phyloP scores from a whole-genome alignment of 2,329 filamentous ascomycete species.

The Sarocladium brachiariae region DNA sequence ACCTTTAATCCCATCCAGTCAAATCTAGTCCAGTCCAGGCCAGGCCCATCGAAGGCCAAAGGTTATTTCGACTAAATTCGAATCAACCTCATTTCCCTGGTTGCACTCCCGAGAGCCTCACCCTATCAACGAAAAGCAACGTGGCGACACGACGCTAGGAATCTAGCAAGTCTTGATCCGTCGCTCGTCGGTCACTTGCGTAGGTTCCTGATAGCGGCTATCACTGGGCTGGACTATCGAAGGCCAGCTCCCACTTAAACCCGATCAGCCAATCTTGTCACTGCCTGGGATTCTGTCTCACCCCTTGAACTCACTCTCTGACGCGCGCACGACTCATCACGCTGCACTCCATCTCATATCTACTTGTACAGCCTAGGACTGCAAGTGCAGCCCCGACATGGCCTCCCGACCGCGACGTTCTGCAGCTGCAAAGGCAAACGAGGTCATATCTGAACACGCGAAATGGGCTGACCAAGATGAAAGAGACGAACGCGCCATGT shows the following conservation, averaged over 20 bases:
- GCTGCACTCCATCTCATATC: not conserved
- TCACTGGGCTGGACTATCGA: slow-evolving; percentile 1
- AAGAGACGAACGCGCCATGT: slow-evolving; percentile 36
- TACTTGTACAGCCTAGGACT: not conserved
- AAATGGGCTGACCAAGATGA: slow-evolving; percentile 33
- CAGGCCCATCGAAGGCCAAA: not conserved
- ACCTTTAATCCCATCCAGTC: not conserved
- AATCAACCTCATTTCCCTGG: not conserved
- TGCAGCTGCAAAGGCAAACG: slow-evolving; percentile 34
- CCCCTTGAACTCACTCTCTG: slow-evolving; percentile 8
- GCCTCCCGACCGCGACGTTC: slow-evolving; percentile 38
- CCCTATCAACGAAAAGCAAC: not conserved
- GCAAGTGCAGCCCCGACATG: slow-evolving; percentile 27
- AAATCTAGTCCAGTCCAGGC: not conserved
- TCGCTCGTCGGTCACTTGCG: not conserved
- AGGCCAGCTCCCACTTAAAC: not conserved
- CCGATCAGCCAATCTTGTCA: not conserved
- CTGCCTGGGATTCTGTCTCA: not conserved
- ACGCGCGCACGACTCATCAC: slow-evolving; percentile 5
- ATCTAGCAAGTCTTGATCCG: not conserved
- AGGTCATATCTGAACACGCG: slow-evolving; percentile 35
- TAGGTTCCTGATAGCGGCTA: not conserved
- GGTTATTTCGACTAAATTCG: not conserved
- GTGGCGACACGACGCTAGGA: not conserved
- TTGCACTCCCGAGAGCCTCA: not conserved